Evolutionary conservation across 768 basidiomycete genomes (phyloP).

Genomic region (Russula sp.): DNA sequence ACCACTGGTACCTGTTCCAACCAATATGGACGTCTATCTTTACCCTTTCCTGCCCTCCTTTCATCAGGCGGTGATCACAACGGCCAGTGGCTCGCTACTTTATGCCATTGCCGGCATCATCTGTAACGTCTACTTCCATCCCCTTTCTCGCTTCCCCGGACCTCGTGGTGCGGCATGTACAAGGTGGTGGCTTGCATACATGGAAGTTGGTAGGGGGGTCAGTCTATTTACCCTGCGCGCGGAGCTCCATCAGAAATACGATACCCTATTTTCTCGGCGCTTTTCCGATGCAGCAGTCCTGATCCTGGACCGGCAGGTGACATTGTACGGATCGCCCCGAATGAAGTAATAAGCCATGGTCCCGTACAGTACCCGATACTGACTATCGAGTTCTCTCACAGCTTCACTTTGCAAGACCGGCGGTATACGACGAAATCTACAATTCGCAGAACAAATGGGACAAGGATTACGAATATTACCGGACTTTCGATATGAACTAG

Average conservation of each 20-base stretch:
- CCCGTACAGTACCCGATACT: not conserved
- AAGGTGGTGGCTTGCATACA: conserved; percentile 24
- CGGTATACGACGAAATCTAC: conserved; percentile 22
- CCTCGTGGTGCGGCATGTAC: conserved; percentile 25
- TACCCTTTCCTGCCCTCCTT: not conserved
- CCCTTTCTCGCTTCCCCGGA: conserved; percentile 22
- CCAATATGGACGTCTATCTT: too few relatives aligned
- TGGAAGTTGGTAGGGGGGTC: conserved; percentile 12
- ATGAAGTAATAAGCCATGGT: conserved; percentile 2
- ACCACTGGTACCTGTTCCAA: too few relatives aligned
- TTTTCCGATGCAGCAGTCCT: too few relatives aligned
- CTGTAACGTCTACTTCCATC: conserved; percentile 22
- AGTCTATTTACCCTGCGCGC: conserved; percentile 17
- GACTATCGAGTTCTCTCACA: not conserved
- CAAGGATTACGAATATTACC: conserved; percentile 42
- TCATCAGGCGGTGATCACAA: not conserved
- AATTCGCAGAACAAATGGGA: conserved; percentile 34
- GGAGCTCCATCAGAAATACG: conserved; percentile 20
- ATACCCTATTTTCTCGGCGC: not conserved
- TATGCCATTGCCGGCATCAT: not conserved
- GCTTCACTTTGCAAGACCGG: conserved; percentile 19
- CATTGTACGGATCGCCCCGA: conserved; percentile 22
- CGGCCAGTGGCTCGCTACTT: not conserved
- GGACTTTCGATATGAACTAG: conserved; percentile 38
- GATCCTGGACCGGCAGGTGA: conserved; percentile 11